These are phyloP conservation scores for Phlebiopsis flavidoalba DNA, from an alignment of 768 basidiomycete genomes.

Conservation along the genomic window DNA sequence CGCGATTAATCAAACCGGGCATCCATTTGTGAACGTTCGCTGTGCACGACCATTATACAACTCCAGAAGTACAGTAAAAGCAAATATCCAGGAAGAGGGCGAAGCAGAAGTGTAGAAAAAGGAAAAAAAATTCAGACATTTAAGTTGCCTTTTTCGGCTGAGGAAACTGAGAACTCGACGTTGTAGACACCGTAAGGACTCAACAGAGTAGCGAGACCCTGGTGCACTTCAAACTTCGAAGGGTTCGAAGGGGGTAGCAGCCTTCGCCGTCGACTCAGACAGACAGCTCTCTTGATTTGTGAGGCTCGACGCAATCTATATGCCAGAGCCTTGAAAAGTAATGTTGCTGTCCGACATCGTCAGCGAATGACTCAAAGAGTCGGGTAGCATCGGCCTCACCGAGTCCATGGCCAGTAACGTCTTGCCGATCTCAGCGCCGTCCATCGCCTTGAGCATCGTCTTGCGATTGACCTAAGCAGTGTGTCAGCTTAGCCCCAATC, in stretches of 20 bases:
- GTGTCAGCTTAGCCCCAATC: too few relatives aligned
- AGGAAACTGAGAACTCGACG: conserved; percentile 36
- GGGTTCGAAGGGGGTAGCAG: conserved; percentile 66
- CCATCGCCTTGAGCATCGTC: conserved; percentile 48
- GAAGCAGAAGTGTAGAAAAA: neutral
- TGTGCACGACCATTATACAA: neutral
- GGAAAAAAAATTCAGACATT: neutral
- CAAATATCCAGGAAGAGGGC: neutral
- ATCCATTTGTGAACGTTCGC: neutral
- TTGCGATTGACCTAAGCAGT: conserved; percentile 40
- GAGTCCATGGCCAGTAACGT: conserved; percentile 53
- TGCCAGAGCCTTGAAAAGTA: conserved; percentile 71
- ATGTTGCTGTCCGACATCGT: conserved; percentile 40
- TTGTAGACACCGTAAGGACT: conserved; percentile 61
- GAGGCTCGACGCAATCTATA: conserved; percentile 70
- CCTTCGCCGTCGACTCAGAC: conserved; percentile 76
- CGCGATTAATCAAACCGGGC: neutral
- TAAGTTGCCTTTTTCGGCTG: neutral
- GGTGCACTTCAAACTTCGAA: conserved; percentile 76
- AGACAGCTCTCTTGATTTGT: conserved; percentile 47
- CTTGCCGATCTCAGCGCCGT: conserved; percentile 57
- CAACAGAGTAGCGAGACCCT: conserved; percentile 58
- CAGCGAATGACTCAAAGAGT: neutral
- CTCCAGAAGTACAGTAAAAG: neutral
- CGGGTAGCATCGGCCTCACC: conserved; percentile 31